phyloP scores from a whole-genome alignment of 1,284 basidiomycete species.

The Microbotryomycetes sp. region DNA sequence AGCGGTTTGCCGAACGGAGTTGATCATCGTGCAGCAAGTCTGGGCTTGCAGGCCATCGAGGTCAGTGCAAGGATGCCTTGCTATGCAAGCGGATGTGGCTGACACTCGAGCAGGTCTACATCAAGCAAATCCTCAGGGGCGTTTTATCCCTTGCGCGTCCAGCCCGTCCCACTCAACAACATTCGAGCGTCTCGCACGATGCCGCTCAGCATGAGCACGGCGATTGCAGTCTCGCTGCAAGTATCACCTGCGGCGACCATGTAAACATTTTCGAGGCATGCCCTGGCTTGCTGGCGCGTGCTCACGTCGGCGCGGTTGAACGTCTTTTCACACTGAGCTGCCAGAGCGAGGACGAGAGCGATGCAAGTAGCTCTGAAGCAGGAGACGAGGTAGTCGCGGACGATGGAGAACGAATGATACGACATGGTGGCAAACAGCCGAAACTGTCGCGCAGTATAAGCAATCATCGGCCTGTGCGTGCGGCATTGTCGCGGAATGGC shows the following conservation, averaged over 20 bases:
- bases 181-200: slow-evolving; percentile 2
- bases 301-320: slow-evolving; percentile 19
- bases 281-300: slow-evolving; percentile 18
- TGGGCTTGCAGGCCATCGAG: slow-evolving; percentile 22
- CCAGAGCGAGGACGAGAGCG: slow-evolving; percentile 11
- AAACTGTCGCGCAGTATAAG: background rate
- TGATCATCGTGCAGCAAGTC: slow-evolving; percentile 3
- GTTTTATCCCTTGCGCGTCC: slow-evolving; percentile 22
- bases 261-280: slow-evolving; percentile 30
- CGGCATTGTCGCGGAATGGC: background rate
- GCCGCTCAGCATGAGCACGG: no score
- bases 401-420: slow-evolving; percentile 4
- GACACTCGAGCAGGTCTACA: slow-evolving; percentile 8
- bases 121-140: slow-evolving; percentile 19
- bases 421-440: background rate
- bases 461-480: background rate
- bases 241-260: no score
- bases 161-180: background rate
- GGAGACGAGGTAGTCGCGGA: no score
- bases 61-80: slow-evolving; percentile 2
- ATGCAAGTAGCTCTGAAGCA: no score
- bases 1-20: slow-evolving; percentile 40
- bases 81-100: background rate
- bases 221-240: no score
- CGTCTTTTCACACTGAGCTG: slow-evolving; percentile 23